Base-by-base conservation (phyloP, 2,329 filamentous ascomycete genomes). In the Penicillium vulpinum region DNA sequence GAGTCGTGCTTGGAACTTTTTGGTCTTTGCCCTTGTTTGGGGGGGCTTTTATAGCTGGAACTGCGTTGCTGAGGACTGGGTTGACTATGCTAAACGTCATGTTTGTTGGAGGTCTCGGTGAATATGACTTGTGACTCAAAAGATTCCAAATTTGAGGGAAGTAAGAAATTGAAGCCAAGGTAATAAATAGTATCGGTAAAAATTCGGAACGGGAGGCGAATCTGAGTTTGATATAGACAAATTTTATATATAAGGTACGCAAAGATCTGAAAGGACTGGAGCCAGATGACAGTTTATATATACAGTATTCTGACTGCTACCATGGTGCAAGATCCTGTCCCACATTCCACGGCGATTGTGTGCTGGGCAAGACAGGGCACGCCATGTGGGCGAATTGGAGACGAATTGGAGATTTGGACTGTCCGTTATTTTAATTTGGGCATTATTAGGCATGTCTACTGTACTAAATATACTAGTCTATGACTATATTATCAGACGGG, bases 311-410 rank as follows among this genome's bases (percentile, higher is more conserved):
- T 49, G 58, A 63, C 62, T 60, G 62, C 60, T 61, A 60, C 56
- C 54, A 54, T 51, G 56, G 47, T n/a, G 29, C 24, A 47, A 8
- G 3, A 28, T 31, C 39, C 58, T 57, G 61, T 65, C 58, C 58
- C 64, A 66, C 58, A 60, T 64, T 61, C 58, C 54, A 31, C 22
- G 22, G 13, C 26, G 48, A 65, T 65, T 62, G 58, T 51, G 49
- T 51, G 49, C 49, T 51, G 9, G 5, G 4, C 36, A 58, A 56
- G 56, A 39, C 18, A 43, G 35, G 59, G 62, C 64, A 66, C 64
- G 64, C 63, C 46, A 65, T 66, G 38, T 51, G 28, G 28, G 21
- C 44, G 44, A 33, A 47, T 33, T 35, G 4, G 28, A 33, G 21
- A 33, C 44, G 44, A 33, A 47, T 33, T 35, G 4, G 28, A 33